Percentiles rank a stretch among this genome's conserved stretches.
Conservation (phyloP, 208 protist species). For the Wallacemonas sp. region DNA sequence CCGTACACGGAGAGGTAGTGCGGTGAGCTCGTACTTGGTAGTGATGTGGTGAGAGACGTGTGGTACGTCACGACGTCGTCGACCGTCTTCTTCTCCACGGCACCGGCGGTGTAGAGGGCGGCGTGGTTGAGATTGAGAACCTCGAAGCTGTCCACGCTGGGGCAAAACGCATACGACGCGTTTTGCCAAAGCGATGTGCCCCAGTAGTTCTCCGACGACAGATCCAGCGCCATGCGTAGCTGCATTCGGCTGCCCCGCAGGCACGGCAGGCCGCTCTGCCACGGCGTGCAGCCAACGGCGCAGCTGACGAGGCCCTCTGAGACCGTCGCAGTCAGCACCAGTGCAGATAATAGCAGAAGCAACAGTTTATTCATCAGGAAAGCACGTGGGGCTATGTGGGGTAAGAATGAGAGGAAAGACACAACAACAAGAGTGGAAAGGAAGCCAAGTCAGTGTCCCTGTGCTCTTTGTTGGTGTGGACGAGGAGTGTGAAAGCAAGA, state of each 20-base stretch:
- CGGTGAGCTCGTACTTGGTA: not conserved
- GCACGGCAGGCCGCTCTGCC: conserved; percentile 37
- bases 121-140: conserved; percentile 46
- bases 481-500: no score
- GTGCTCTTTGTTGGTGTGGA: no score
- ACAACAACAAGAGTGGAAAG: not conserved
- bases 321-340: no score
- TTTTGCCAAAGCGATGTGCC: not conserved
- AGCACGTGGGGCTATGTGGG: no score
- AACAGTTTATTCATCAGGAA: no score
- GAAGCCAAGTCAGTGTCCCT: no score
- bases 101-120: conserved; percentile 28
- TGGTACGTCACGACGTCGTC: not conserved
- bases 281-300: conserved; percentile 24
- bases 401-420: not conserved
- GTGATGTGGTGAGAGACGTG: conserved; percentile 7
- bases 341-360: not conserved
- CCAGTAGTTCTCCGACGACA: conserved; percentile 41
- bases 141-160: conserved; percentile 63
- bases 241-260: conserved; percentile 40
- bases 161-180: conserved; percentile 74
- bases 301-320: not conserved
- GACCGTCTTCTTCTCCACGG: not conserved
- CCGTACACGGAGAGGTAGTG: conserved; percentile 77
- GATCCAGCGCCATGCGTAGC: conserved; percentile 72